These are phyloP conservation scores for Filobasidium floriforme DNA, from an alignment of 768 basidiomycete genomes.

Conservation along the genomic window DNA sequence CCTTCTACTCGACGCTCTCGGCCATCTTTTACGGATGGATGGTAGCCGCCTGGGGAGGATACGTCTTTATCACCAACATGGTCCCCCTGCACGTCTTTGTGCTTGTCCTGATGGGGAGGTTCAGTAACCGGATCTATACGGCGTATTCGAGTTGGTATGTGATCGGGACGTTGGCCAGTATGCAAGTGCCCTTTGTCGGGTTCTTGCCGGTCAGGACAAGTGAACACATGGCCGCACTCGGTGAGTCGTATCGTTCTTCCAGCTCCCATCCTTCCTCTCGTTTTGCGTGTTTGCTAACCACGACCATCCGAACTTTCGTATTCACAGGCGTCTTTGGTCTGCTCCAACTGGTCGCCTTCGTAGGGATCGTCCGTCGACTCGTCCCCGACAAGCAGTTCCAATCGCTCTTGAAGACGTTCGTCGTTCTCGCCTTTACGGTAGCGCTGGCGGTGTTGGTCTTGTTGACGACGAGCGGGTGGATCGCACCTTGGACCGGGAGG, in stretches of 20 bases:
- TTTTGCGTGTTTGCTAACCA: not conserved
- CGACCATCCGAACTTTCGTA: not conserved
- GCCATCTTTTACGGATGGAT: constrained; percentile 99
- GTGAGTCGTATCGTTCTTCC: constrained; percentile 47
- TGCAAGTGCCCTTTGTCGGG: constrained; percentile 99
- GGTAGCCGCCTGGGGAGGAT: constrained; percentile 99
- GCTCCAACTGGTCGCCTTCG: constrained; percentile 90
- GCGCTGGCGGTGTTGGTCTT: constrained; percentile 66
- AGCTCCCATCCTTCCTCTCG: not conserved
- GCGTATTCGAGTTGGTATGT: constrained; percentile 97
- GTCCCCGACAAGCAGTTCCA: constrained; percentile 89
- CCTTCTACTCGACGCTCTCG: constrained; percentile 77
- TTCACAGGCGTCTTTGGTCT: constrained; percentile 81
- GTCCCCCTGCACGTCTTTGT: constrained; percentile 93
- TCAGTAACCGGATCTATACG: constrained; percentile 81
- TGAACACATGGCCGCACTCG: constrained; percentile 97
- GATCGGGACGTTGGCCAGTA: constrained; percentile 90
- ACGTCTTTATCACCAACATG: constrained; percentile 99
- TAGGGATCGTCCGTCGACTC: constrained; percentile 77
- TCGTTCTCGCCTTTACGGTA: constrained; percentile 62
- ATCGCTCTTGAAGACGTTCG: constrained; percentile 61
- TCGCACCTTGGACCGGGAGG: constrained; percentile 98
- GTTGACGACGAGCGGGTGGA: constrained; percentile 86
- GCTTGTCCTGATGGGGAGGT: constrained; percentile 92
- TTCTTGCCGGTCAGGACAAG: constrained; percentile 97